Conservation (phyloP, 768 basidiomycete species). For the Scleroderma citrinum region DNA sequence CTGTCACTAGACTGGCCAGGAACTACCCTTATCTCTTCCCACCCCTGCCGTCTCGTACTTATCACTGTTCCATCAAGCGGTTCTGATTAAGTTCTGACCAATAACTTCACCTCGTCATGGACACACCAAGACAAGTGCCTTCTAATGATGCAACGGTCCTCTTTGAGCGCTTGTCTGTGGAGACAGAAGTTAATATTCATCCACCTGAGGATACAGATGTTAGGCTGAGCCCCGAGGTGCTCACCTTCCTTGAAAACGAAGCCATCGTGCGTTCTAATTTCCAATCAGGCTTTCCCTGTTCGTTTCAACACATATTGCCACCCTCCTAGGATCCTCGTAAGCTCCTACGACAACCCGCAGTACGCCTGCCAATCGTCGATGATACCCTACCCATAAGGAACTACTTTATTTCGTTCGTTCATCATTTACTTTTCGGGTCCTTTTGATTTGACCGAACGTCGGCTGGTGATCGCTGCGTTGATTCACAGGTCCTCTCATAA, state of each 20-base stretch:
- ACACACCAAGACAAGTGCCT: too few species aligned
- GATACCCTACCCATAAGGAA: conserved; percentile 44
- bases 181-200: conserved; percentile 11
- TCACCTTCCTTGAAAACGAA: conserved; percentile 28
- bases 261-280: conserved; percentile 24
- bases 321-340: conserved; percentile 19
- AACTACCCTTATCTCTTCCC: too few species aligned
- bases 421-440: neutral
- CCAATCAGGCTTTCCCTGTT: neutral
- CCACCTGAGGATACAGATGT: conserved; percentile 11
- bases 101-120: too few species aligned
- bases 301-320: neutral
- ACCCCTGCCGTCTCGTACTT: too few species aligned
- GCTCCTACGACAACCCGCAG: conserved; percentile 33
- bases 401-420: conserved; percentile 48
- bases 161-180: conserved; percentile 3
- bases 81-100: too few species aligned
- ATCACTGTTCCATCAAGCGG: too few species aligned
- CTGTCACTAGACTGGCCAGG: too few species aligned
- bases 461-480: neutral
- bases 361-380: conserved; percentile 29
- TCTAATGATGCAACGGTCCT: neutral
- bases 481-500: conserved; percentile 54
- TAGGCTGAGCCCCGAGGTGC: conserved; percentile 34
- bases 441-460: neutral